Percentiles rank a stretch among this genome's conserved stretches.
These are phyloP conservation scores for Mytilinidion resinicola DNA, from an alignment of 495 filamentous ascomycete genomes.

Conservation along the genomic window DNA sequence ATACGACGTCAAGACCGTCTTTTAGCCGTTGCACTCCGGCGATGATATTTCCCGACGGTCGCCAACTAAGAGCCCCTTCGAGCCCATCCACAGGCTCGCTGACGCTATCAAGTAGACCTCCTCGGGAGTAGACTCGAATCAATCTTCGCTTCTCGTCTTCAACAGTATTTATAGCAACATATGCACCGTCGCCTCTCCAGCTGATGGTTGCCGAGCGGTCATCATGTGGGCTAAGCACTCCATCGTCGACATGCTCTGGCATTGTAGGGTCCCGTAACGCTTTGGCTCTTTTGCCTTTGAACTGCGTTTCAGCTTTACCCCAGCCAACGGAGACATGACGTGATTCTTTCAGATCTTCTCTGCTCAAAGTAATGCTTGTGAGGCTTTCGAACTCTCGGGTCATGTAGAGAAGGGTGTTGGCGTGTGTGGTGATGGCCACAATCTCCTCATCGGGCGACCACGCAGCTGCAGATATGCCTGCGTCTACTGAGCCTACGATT, in stretches of 20 bases:
- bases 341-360: conserved; percentile 76
- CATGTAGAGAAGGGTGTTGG: conserved; percentile 82
- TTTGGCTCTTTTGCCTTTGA: conserved; percentile 87
- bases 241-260: conserved; percentile 86
- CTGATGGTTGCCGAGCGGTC: conserved; percentile 64
- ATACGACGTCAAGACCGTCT: conserved; percentile 73
- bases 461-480: conserved; percentile 77
- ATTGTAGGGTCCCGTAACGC: conserved; percentile 88
- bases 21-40: conserved; percentile 69
- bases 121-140: conserved; percentile 82
- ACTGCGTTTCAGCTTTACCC: conserved; percentile 98
- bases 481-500: conserved; percentile 88
- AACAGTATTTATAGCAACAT: conserved; percentile 75
- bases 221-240: conserved; percentile 64
- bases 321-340: conserved; percentile 97
- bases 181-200: conserved; percentile 94
- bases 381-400: conserved; percentile 83
- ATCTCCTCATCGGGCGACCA: conserved; percentile 97
- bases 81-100: conserved; percentile 90
- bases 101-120: conserved; percentile 82
- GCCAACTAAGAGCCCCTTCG: conserved; percentile 83
- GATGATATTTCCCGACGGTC: conserved; percentile 82
- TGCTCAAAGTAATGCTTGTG: conserved; percentile 59
- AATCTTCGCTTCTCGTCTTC: conserved; percentile 61
- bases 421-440: conserved; percentile 71